A percentile compares a stretch with the other conserved stretches of the same genome.
These are phyloP conservation scores for Suillus discolor DNA, from an alignment of 768 basidiomycete genomes.

Conservation along the genomic window DNA sequence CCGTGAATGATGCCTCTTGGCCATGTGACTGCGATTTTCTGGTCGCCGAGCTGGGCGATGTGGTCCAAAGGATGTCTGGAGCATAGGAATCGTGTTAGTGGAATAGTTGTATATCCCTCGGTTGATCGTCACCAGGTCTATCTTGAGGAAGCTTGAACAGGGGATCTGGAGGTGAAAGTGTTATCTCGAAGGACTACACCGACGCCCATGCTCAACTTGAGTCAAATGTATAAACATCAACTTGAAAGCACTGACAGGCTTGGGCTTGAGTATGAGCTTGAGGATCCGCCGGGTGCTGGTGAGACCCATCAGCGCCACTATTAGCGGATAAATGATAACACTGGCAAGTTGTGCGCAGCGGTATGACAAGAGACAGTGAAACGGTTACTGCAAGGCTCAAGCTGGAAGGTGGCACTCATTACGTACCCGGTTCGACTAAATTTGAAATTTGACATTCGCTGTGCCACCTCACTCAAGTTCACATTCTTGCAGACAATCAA, in stretches of 20 bases:
- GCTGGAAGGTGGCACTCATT: too few relatives aligned
- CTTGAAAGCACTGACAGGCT: conserved; percentile 25
- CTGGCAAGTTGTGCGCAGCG: too few relatives aligned
- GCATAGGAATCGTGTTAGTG: neutral
- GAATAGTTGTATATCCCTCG: conserved; percentile 8
- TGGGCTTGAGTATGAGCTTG: conserved; percentile 30
- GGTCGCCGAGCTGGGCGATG: conserved; percentile 22
- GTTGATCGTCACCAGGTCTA: conserved; percentile 15
- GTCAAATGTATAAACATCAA: neutral
- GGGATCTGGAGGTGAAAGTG: conserved; percentile 26
- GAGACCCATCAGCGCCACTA: conserved; percentile 10
- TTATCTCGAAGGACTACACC: conserved; percentile 30
- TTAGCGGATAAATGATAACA: too few relatives aligned
- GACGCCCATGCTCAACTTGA: too few relatives aligned
- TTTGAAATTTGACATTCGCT: too few relatives aligned
- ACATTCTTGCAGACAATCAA: too few relatives aligned
- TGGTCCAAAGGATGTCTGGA: neutral
- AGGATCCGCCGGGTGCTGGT: conserved; percentile 19
- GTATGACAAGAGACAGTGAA: too few relatives aligned
- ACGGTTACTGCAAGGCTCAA: too few relatives aligned
- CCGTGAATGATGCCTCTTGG: neutral
- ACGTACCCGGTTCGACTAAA: too few relatives aligned
- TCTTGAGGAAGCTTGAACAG: conserved; percentile 28
- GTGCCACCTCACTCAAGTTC: too few relatives aligned
- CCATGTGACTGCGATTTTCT: conserved; percentile 13